Base-by-base conservation (phyloP, 352 stramenopile species). In the Globisporangium acanthophoron region DNA sequence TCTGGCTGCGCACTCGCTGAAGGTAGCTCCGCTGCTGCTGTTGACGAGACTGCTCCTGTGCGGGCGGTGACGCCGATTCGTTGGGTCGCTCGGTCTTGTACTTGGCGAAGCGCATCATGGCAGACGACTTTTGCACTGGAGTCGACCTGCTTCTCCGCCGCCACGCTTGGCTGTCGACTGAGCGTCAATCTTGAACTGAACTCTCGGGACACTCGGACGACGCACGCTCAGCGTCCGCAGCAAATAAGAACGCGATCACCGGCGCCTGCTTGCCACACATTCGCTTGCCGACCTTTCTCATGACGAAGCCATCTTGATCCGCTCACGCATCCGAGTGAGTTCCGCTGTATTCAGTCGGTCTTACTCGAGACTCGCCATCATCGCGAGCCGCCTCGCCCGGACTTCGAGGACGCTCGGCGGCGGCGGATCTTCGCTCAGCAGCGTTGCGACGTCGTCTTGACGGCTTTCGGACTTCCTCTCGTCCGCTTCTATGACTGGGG, bases 381-480 rank as follows among this genome's bases (percentile, higher is more conserved):
- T 45, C 56, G 56, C 58, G 21, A 64, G 15, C 15, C 58, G 58
- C 35, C 20, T 60, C 24, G 50, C 51, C 2, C 58, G 58, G 15
- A 64, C 48, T 47, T 51, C 58, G 15, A 64, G 40, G 51, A 64
- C 52, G 37, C 6, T 50, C 3, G 58, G 58, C 11, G 60, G 24
- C 40, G 24, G 5, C 29, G 27, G 24, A 1, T 64, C 41, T 4
- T 44, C 54, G 54, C n/a, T 16, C 31, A 13, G 49, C 18, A 31
- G 9, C 51, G 2, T 45, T 13, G 40, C 12, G 12, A 45, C 24
- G 27, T 39, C 12, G 18, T 43, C 29, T 13, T 1, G 12, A 18
- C 16, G 9, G 12, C 20, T 37, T n/a, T 21, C 9, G 11, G 20
- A 4, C 43, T 12, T 35, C 24, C 18, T 3, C 24, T 52, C 20